phyloP scores from a whole-genome alignment of 1,139 yeast genomes.

The Meyerozyma carpophila region DNA sequence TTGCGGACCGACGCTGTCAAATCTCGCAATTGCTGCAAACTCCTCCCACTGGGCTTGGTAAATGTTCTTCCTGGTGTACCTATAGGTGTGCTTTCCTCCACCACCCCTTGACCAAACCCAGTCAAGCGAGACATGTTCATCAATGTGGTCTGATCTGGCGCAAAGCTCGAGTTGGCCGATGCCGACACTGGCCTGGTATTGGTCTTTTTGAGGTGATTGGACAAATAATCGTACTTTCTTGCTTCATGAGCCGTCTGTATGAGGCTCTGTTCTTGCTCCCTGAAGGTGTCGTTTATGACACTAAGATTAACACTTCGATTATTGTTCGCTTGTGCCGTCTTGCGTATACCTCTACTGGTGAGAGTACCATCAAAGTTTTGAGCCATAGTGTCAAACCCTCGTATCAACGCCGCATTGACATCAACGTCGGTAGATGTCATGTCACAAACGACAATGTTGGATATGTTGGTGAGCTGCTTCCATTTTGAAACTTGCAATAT shows the following conservation, averaged over 20 bases:
- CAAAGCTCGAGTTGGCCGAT: conserved; percentile 7
- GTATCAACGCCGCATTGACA: conserved; percentile 22
- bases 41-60: conserved; percentile 14
- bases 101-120: conserved; percentile 36
- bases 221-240: conserved; percentile 29
- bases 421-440: conserved; percentile 26
- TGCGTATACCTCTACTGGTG: conserved; percentile 26
- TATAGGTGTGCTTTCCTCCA: conserved; percentile 38
- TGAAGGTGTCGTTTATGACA: conserved; percentile 11
- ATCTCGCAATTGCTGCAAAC: conserved; percentile 30
- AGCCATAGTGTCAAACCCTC: conserved; percentile 21
- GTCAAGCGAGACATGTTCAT: conserved; percentile 24
- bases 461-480: neutral
- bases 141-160: conserved; percentile 10
- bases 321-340: conserved; percentile 9
- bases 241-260: conserved; percentile 27
- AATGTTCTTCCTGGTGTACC: conserved; percentile 20
- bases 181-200: conserved; percentile 4
- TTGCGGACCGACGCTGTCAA: conserved; percentile 32
- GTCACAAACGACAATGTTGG: conserved; percentile 25
- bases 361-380: conserved; percentile 24
- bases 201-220: conserved; percentile 23
- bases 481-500: conserved; percentile 13
- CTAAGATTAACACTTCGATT: conserved; percentile 4
- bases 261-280: conserved; percentile 19